These are phyloP conservation scores for Fomitopsis schrenkii DNA, from an alignment of 1,284 basidiomycete genomes.

Conservation along the genomic window DNA sequence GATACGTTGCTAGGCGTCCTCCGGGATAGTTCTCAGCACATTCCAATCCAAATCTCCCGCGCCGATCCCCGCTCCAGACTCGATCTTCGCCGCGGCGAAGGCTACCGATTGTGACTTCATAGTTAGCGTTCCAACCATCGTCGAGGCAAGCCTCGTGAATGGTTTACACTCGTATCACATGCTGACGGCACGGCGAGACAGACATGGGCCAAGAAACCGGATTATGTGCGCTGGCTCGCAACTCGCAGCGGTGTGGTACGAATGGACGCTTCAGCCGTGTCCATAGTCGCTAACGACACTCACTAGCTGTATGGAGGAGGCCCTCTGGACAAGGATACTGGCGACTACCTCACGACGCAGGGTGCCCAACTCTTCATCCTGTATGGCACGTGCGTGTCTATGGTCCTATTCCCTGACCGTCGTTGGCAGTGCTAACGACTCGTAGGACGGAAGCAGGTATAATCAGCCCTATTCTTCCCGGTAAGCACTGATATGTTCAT, in stretches of 20 bases:
- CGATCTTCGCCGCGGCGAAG: conserved; percentile 9
- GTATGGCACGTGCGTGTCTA: conserved; percentile 14
- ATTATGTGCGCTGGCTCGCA: conserved; percentile 6
- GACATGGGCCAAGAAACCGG: conserved; percentile 5
- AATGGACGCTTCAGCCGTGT: not conserved
- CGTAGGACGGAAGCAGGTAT: conserved; percentile 4
- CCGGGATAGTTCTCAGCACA: conserved; percentile 12
- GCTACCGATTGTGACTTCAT: conserved; percentile 13
- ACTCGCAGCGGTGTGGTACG: conserved; percentile 2
- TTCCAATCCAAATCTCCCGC: conserved; percentile 19
- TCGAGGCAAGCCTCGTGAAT: conserved; percentile 8
- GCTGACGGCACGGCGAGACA: not conserved
- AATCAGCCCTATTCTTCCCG: conserved; percentile 1
- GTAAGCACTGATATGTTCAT: not conserved
- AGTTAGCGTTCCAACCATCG: conserved; percentile 19
- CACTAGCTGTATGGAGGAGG: conserved; percentile 15
- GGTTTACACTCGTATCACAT: not conserved
- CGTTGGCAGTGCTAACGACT: not conserved
- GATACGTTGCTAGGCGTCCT: conserved; percentile 8
- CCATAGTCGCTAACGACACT: not conserved
- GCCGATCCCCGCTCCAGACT: conserved; percentile 17
- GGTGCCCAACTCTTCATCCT: conserved; percentile 12
- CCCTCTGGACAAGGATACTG: conserved; percentile 15
- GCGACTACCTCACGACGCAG: conserved; percentile 11
- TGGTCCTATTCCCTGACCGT: not conserved